Evolutionary conservation across 331 rosid species (phyloP).

Genomic region (Spiraea crenata): DNA sequence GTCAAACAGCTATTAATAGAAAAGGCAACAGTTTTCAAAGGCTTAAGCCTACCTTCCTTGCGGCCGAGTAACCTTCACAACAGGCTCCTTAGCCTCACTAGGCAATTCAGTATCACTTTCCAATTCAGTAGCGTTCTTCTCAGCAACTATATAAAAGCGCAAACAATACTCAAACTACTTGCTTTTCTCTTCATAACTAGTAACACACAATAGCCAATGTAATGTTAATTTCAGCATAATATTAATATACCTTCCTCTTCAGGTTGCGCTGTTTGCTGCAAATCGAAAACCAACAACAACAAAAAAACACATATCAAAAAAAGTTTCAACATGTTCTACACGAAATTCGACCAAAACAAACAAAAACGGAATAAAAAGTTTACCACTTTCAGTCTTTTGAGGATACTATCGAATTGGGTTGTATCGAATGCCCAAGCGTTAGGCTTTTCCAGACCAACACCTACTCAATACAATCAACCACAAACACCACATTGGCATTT

Average conservation of each 20-base stretch:
- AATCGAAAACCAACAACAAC: conserved; percentile 11
- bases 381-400: conserved; percentile 95
- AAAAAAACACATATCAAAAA: background rate
- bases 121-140: conserved; percentile 27
- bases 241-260: conserved; percentile 43
- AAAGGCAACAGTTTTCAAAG: background rate
- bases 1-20: background rate
- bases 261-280: conserved; percentile 65
- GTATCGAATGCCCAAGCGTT: conserved; percentile 93
- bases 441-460: conserved; percentile 84
- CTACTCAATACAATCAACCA: conserved; percentile 26
- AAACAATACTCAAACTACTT: conserved; percentile 15
- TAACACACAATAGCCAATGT: background rate
- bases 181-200: background rate
- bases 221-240: background rate
- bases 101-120: conserved; percentile 38
- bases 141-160: conserved; percentile 20
- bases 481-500: background rate
- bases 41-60: conserved; percentile 73
- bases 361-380: background rate
- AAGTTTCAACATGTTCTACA: background rate
- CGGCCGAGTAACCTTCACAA: conserved; percentile 68
- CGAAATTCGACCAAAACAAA: background rate
- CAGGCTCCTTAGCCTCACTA: conserved; percentile 29
- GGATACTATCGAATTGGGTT: conserved; percentile 80